phyloP scores from a whole-genome alignment of 2,329 filamentous ascomycete species.

The Botrytis deweyae region DNA sequence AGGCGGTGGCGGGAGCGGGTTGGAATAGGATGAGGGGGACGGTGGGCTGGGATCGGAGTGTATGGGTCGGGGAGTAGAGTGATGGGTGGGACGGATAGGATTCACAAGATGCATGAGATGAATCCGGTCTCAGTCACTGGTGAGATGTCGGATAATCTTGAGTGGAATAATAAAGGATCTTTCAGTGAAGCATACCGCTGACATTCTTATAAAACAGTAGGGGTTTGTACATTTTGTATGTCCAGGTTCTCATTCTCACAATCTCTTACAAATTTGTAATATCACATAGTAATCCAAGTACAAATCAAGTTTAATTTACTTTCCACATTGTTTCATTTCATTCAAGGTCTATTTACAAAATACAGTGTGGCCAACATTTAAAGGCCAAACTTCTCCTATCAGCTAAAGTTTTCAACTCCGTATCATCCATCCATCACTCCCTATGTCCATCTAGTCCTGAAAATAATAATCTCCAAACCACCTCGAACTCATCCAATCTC shows the following conservation, averaged over 20 bases:
- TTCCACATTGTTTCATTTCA: background rate
- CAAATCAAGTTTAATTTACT: background rate
- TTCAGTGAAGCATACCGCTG: background rate
- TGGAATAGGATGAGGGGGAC: conserved; percentile 15
- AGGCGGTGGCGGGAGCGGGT: background rate
- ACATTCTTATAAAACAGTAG: background rate
- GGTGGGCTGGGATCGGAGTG: conserved; percentile 4
- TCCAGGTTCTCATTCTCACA: background rate
- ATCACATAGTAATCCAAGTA: background rate
- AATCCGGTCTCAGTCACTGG: background rate
- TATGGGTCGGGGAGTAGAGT: background rate
- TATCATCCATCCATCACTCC: background rate
- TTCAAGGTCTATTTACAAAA: background rate
- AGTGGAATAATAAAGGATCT: background rate
- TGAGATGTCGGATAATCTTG: background rate
- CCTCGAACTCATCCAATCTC: background rate
- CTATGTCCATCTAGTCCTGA: background rate
- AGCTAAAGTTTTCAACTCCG: background rate
- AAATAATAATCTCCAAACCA: conserved; percentile 12
- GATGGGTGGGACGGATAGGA: background rate
- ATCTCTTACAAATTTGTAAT: background rate
- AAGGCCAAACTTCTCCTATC: background rate
- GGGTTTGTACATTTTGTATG: background rate
- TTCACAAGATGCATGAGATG: background rate
- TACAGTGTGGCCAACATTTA: background rate